Conservation (phyloP, 2,329 filamentous ascomycete species). For the Nothopassalora personata region DNA sequence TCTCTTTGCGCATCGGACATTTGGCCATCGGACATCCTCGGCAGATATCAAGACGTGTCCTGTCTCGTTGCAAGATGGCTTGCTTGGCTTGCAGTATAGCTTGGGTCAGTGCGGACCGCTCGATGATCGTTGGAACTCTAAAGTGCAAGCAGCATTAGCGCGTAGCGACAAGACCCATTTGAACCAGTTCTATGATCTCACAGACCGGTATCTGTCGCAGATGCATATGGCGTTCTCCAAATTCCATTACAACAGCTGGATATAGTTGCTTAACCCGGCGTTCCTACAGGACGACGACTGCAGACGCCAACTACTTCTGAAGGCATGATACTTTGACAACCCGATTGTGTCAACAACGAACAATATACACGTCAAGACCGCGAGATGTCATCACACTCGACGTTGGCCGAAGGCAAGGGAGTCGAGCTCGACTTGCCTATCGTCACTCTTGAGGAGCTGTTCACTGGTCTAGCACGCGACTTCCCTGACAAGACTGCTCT, state of each 20-base stretch:
- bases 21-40: too few relatives aligned
- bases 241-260: background rate
- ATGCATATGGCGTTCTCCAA: background rate
- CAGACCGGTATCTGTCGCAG: background rate
- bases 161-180: background rate
- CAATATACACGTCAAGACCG: background rate
- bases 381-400: background rate
- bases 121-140: background rate
- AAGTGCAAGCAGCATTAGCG: background rate
- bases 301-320: too few relatives aligned
- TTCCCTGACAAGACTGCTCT: background rate
- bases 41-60: too few relatives aligned
- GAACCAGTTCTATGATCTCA: background rate
- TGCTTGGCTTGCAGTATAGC: background rate
- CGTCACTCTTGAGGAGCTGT: background rate
- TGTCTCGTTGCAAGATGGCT: background rate
- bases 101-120: background rate
- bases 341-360: background rate
- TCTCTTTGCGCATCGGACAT: too few relatives aligned
- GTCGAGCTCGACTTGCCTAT: background rate
- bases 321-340: background rate
- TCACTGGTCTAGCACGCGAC: background rate
- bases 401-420: background rate
- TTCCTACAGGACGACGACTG: background rate
- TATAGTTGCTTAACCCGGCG: too few relatives aligned